A percentile compares a stretch with the other conserved stretches of the same genome.
phyloP scores from a whole-genome alignment of 1,139 yeast genomes.

The Blastobotrys illinoisensis region DNA sequence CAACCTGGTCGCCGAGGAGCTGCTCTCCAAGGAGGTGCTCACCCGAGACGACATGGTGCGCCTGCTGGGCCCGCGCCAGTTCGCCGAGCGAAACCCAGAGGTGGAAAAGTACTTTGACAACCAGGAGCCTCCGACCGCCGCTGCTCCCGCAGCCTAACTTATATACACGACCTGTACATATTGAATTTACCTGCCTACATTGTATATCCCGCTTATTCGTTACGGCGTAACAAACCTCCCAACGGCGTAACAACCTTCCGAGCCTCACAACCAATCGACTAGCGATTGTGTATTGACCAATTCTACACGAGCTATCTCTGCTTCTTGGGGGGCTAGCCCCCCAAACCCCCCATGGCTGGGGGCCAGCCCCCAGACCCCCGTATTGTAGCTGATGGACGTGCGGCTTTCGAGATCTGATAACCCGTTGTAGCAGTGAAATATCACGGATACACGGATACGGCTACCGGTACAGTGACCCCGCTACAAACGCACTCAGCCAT shows the following conservation, averaged over 20 bases:
- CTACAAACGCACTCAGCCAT: not conserved
- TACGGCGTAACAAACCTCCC: no score
- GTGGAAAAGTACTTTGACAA: slow-evolving; percentile 67
- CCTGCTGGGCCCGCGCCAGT: slow-evolving; percentile 78
- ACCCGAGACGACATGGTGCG: slow-evolving; percentile 88
- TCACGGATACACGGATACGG: no score
- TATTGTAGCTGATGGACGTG: no score
- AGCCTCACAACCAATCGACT: no score
- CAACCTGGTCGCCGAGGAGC: slow-evolving; percentile 78
- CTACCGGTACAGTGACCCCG: no score
- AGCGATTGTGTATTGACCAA: no score
- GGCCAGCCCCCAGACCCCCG: no score
- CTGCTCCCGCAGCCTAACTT: slow-evolving; percentile 2
- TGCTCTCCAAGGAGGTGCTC: slow-evolving; percentile 76
- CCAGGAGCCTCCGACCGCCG: slow-evolving; percentile 15
- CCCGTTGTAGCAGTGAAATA: no score
- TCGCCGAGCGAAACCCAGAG: slow-evolving; percentile 85
- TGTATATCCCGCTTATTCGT: no score
- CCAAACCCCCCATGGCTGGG: not conserved
- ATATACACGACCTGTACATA: not conserved
- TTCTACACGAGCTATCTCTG: no score
- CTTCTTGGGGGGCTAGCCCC: not conserved
- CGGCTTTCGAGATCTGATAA: no score
- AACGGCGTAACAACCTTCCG: no score
- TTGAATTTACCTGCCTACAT: not conserved